These are phyloP conservation scores for Fusarium miscanthi DNA, from an alignment of 2,329 filamentous ascomycete genomes.

Conservation along the genomic window DNA sequence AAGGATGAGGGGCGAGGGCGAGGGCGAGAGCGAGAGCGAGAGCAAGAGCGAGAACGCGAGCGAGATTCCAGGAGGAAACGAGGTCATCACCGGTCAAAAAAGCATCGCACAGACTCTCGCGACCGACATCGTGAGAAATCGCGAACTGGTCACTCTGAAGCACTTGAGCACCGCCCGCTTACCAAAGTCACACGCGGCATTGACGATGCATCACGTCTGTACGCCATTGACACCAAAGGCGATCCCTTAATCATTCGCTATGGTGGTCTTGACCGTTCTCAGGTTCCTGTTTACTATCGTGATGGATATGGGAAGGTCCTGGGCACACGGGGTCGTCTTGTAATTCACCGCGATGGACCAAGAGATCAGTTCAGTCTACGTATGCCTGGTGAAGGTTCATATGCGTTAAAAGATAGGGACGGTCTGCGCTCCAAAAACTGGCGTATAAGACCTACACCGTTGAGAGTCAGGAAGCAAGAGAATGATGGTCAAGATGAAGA, in stretches of 20 bases:
- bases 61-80: slow-evolving; percentile 36
- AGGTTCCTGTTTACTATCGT: slow-evolving; percentile 77
- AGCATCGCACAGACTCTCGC: slow-evolving; percentile 28
- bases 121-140: slow-evolving; percentile 22
- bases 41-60: slow-evolving; percentile 32
- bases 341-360: slow-evolving; percentile 74
- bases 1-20: slow-evolving; percentile 37
- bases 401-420: slow-evolving; percentile 55
- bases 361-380: slow-evolving; percentile 66
- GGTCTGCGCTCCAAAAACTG: slow-evolving; percentile 58
- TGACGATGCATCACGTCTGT: slow-evolving; percentile 52
- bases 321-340: slow-evolving; percentile 68
- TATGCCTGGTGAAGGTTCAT: slow-evolving; percentile 54
- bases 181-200: slow-evolving; percentile 10
- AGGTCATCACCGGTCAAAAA: slow-evolving; percentile 32
- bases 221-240: slow-evolving; percentile 77
- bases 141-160: slow-evolving; percentile 8
- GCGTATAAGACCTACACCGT: slow-evolving; percentile 52
- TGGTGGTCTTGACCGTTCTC: slow-evolving; percentile 77
- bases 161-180: slow-evolving; percentile 11
- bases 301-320: slow-evolving; percentile 76
- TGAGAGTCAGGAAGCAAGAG: slow-evolving; percentile 53
- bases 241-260: slow-evolving; percentile 81
- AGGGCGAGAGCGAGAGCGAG: slow-evolving; percentile 34
- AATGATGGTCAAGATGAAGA: slow-evolving; percentile 36